A percentile compares a stretch with the other conserved stretches of the same genome.
Conservation (phyloP, 345 rosid genomes). For the Noccaea caerulescens region DNA sequence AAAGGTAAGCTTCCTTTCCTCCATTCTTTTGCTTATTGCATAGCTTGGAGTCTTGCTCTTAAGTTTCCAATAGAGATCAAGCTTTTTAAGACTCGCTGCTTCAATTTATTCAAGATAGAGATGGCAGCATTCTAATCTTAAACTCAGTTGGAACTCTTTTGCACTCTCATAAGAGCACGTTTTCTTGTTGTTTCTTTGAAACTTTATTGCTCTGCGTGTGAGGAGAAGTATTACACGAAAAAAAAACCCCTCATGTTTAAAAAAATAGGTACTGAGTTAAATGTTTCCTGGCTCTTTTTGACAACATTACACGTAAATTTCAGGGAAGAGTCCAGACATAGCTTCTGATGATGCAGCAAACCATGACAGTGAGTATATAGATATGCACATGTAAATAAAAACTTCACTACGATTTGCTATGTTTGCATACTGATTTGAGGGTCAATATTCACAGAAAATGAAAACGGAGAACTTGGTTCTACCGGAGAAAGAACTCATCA, state of each 20-base stretch:
- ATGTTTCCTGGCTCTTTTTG: constrained; percentile 17
- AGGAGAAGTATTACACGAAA: constrained; percentile 5
- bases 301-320: constrained; percentile 21
- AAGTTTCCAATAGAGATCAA: constrained; percentile 5
- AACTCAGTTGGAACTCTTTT: constrained; percentile 20
- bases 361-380: constrained; percentile 51
- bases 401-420: not conserved
- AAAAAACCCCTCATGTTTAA: not conserved
- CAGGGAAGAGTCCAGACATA: constrained; percentile 53
- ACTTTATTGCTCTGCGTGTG: constrained; percentile 14
- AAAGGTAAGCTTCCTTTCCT: constrained; percentile 53
- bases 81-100: constrained; percentile 11
- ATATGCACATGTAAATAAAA: not conserved
- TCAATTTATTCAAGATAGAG: constrained; percentile 8
- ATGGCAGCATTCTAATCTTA: constrained; percentile 24
- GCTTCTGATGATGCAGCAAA: constrained; percentile 46
- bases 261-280: not conserved
- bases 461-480: constrained; percentile 48
- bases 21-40: not conserved
- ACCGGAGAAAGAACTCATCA: constrained; percentile 35
- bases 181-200: constrained; percentile 15
- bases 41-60: constrained; percentile 8
- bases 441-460: constrained; percentile 51
- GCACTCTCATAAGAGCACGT: constrained; percentile 6
- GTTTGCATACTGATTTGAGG: constrained; percentile 18